Conservation (phyloP, 345 rosid genomes). For the Crucihimalaya himalaica region DNA sequence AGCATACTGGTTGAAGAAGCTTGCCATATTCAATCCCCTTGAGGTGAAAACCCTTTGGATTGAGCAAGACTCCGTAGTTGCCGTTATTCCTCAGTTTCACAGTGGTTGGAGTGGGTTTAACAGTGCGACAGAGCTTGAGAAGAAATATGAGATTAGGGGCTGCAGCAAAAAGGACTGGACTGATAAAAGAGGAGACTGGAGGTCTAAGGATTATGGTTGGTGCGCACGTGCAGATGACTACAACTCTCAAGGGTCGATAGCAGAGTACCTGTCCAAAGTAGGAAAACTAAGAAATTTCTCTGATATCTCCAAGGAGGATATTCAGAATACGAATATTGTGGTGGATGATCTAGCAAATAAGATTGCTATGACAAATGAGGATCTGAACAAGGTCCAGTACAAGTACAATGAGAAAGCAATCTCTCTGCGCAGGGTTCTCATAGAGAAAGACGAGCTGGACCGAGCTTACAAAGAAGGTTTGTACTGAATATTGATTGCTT, state of each 20-base stretch:
- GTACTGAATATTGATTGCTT: slow-evolving; percentile 4
- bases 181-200: slow-evolving; percentile 41
- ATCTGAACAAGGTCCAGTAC: slow-evolving; percentile 48
- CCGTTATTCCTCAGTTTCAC: slow-evolving; percentile 54
- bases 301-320: slow-evolving; percentile 52
- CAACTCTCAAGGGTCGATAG: slow-evolving; percentile 53
- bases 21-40: slow-evolving; percentile 53
- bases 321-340: slow-evolving; percentile 39
- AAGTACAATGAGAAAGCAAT: slow-evolving; percentile 56
- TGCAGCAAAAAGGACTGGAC: slow-evolving; percentile 64
- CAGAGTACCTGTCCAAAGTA: slow-evolving; percentile 59
- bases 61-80: slow-evolving; percentile 43
- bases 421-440: slow-evolving; percentile 62
- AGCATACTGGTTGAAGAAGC: slow-evolving; percentile 62
- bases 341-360: slow-evolving; percentile 56
- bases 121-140: slow-evolving; percentile 64
- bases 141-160: slow-evolving; percentile 47
- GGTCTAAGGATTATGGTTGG: slow-evolving; percentile 63
- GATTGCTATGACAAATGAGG: slow-evolving; percentile 67
- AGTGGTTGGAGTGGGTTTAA: slow-evolving; percentile 61
- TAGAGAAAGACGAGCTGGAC: slow-evolving; percentile 69
- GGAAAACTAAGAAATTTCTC: slow-evolving; percentile 61
- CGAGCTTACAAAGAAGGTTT: slow-evolving; percentile 71
- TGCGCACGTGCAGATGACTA: slow-evolving; percentile 75
- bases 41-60: slow-evolving; percentile 54